A percentile compares a stretch with the other conserved stretches of the same genome.
Evolutionary conservation across 495 filamentous ascomycete species (phyloP).

Genomic region (Apodospora peruviana): DNA sequence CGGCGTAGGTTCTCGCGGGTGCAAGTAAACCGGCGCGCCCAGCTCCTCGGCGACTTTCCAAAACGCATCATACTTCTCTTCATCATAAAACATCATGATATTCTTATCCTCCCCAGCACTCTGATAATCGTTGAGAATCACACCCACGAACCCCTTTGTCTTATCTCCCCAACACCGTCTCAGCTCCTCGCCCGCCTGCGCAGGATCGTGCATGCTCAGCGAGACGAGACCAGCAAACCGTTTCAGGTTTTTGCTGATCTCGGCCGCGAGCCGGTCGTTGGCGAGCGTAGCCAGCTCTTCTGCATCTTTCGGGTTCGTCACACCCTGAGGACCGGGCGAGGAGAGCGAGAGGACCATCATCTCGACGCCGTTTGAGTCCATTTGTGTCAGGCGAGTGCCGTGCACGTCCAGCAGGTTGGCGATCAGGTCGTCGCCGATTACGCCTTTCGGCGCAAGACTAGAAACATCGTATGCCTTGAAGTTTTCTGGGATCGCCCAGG

Average conservation of each 20-base stretch:
- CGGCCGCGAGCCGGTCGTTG: conserved; percentile 51
- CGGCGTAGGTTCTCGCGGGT: conserved; percentile 45
- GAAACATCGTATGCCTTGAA: conserved; percentile 19
- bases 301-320: conserved; percentile 11
- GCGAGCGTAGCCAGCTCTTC: conserved; percentile 22
- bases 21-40: conserved; percentile 53
- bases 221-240: conserved; percentile 52
- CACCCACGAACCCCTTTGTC: conserved; percentile 47
- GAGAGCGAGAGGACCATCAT: conserved; percentile 22
- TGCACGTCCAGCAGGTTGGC: conserved; percentile 22
- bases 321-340: conserved; percentile 18
- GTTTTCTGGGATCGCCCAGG: conserved; percentile 22
- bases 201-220: conserved; percentile 44
- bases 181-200: conserved; percentile 43
- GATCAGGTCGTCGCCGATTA: conserved; percentile 16
- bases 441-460: conserved; percentile 17
- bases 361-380: conserved; percentile 23
- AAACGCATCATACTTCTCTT: conserved; percentile 35
- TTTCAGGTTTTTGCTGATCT: conserved; percentile 35
- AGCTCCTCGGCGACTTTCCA: conserved; percentile 45
- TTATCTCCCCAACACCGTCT: conserved; percentile 39
- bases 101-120: conserved; percentile 29
- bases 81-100: conserved; percentile 39
- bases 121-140: conserved; percentile 49
- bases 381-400: conserved; percentile 17